Evolutionary conservation across 805 yeast genomes (phyloP), one percentile per base, ranked within the genome.

Genomic region (Maudiozyma pseudohumilis): DNA sequence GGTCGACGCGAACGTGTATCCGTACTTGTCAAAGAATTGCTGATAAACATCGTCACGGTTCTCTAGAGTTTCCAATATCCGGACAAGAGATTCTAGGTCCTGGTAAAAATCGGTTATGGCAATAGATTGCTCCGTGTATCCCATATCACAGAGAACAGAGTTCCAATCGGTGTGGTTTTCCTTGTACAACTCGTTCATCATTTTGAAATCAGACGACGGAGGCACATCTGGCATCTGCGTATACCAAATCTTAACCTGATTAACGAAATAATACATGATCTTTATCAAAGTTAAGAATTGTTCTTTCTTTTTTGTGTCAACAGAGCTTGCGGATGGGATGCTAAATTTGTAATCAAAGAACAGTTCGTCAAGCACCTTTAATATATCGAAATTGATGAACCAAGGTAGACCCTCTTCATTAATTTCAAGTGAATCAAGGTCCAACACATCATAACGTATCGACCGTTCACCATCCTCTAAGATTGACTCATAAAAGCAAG

Each of bases 71-170:
- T 55, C 55, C 26, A 59, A 42, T 2, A 56, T 49, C 36, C 66
- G 73, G 0, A 79, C 80, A 20, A 87, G 58, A 1, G 88, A 75
- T 24, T 72, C 63, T 48, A 79, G 68, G 52, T 87, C 94, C 13
- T 63, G 55, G 56, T 77, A 81, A 19, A 67, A 63, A 44, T 83
- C 94, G 0, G 86, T 74, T 21, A 86, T 66, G 6, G 61, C 59
- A 17, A 81, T 53, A 0, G 88, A 82, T 19, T 74, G 75, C 6
- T 65, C 61, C 27, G 68, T 65, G 34, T 72, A 62, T 6, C 70
- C 69, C 38, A 72, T 55, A n/a, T 64, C 52, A 10, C 79, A 67
- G 40, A 85, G 58, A 3, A 70, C 64, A 17, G 65, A 61, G 10
- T 80, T 72, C 95, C 95, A 87, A 21, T 40, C 44, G 21, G 46